Base-by-base conservation (phyloP, 2,329 filamentous ascomycete genomes). In the Amphichorda felina region DNA sequence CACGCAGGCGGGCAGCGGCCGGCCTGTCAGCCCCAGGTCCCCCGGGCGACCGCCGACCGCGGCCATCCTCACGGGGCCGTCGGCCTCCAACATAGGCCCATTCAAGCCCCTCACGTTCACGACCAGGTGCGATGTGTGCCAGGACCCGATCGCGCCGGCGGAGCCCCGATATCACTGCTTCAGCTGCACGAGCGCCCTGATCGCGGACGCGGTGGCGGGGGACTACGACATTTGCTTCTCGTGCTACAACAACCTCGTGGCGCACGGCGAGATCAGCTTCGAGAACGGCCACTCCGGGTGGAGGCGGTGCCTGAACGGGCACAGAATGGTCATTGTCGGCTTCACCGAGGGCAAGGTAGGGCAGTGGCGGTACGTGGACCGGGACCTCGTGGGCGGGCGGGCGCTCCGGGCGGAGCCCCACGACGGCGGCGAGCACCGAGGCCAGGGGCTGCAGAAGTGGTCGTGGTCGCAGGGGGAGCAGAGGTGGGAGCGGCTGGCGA, bases 171-270 rank as follows among this genome's bases (percentile, higher is more conserved):
- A 81, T 45, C 89, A 95, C 58, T 96, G 89, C 57, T 79, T 76
- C 33, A 62, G 68, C 35, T 94, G 87, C 55, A 75, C 74, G 35
- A 70, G 68, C 46, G 49, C 47, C 6, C 59, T 64, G 4, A 54
- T 67, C 3, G 47, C 61, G 1, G 64, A 71, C 21, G 60, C 64
- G 4, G 49, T 60, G 17, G 57, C 60, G 0, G 87, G 87, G n/a
- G 82, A 93, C 53, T 94, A 91, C 54, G 85, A 95, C 46, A 73
- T 94, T 33, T 95, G 88, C 59, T 68, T 68, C 14, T 63, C 69
- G 4, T 95, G 88, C 63, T 95, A 95, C 55, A 61, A 70, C 34
- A 71, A 70, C 32, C 66, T 88, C 7, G 70, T 82, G 2, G 58
- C 65, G 2, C 68, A 69, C 0, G 70, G 72, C 8, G 75, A 74